Percentiles rank a stretch among this genome's conserved stretches.
Conservation (phyloP, 768 basidiomycete genomes). For the Pholiota microspora region DNA sequence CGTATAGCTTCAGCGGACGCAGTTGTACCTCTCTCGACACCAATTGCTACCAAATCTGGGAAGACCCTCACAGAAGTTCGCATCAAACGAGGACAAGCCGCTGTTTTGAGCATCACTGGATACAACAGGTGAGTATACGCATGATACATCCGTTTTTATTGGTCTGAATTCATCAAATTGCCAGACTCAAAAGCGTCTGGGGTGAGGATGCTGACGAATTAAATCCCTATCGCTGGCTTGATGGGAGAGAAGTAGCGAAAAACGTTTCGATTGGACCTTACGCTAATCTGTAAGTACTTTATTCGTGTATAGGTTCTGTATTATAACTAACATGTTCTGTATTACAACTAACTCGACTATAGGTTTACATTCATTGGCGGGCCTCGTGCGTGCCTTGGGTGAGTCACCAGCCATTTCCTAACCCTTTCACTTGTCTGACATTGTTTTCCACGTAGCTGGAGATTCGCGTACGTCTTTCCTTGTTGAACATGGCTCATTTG, state of each 20-base stretch:
- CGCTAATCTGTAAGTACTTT: conserved; percentile 5
- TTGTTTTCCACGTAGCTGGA: not conserved
- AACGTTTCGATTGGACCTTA: conserved; percentile 7
- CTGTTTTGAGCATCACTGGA: not conserved
- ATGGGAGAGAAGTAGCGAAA: not conserved
- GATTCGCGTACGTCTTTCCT: conserved; percentile 3
- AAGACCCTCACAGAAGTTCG: not conserved
- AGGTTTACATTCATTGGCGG: conserved; percentile 8
- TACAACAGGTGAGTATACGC: conserved; percentile 5
- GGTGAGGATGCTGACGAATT: conserved; percentile 5
- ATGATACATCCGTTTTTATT: not conserved
- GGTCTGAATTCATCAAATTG: not conserved
- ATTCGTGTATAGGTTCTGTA: not conserved
- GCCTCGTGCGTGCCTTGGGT: conserved; percentile 10
- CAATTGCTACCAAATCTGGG: not conserved
- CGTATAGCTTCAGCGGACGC: conserved; percentile 3
- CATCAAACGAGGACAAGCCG: not conserved
- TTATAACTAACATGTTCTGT: not conserved
- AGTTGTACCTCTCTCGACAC: not conserved
- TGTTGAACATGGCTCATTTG: no score
- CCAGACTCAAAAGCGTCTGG: conserved; percentile 1
- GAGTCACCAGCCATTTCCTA: not conserved
- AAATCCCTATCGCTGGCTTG: conserved; percentile 7
- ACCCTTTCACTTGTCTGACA: not conserved
- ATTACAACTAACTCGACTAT: no score